Evolutionary conservation across 805 yeast genomes (phyloP).

Genomic region (Candida saitoana): DNA sequence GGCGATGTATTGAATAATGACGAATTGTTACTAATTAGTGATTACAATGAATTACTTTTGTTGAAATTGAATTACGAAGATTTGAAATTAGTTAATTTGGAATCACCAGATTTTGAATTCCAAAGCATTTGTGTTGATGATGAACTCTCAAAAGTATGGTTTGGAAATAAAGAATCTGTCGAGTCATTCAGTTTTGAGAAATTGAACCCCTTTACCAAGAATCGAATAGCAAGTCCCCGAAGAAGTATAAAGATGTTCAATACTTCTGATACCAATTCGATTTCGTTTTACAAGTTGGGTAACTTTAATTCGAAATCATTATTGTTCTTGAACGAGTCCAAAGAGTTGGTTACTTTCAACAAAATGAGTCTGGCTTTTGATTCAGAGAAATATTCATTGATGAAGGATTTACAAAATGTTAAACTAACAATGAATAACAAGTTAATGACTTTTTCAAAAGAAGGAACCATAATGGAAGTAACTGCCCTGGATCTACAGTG

Average conservation of each 20-base stretch:
- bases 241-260: slow-evolving; percentile 24
- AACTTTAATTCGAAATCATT: slow-evolving; percentile 20
- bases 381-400: slow-evolving; percentile 32
- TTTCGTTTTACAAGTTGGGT: slow-evolving; percentile 23
- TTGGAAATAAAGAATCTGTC: slow-evolving; percentile 13
- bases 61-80: slow-evolving; percentile 21
- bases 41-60: slow-evolving; percentile 28
- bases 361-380: slow-evolving; percentile 8
- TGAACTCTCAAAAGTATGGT: slow-evolving; percentile 22
- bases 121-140: slow-evolving; percentile 18
- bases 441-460: slow-evolving; percentile 39
- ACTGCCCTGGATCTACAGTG: slow-evolving; percentile 11
- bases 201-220: slow-evolving; percentile 8
- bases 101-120: slow-evolving; percentile 15
- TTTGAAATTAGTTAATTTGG: slow-evolving; percentile 13
- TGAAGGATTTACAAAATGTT: slow-evolving; percentile 36
- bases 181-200: slow-evolving; percentile 10
- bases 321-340: slow-evolving; percentile 31
- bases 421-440: slow-evolving; percentile 29
- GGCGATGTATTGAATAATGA: slow-evolving; percentile 29
- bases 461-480: slow-evolving; percentile 35
- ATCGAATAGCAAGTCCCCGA: slow-evolving; percentile 7
- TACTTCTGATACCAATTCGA: slow-evolving; percentile 6
- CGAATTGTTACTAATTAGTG: slow-evolving; percentile 35
- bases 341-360: slow-evolving; percentile 31